phyloP scores from a whole-genome alignment of 1,284 basidiomycete genomes.

The Tylopilus orsonianus region DNA sequence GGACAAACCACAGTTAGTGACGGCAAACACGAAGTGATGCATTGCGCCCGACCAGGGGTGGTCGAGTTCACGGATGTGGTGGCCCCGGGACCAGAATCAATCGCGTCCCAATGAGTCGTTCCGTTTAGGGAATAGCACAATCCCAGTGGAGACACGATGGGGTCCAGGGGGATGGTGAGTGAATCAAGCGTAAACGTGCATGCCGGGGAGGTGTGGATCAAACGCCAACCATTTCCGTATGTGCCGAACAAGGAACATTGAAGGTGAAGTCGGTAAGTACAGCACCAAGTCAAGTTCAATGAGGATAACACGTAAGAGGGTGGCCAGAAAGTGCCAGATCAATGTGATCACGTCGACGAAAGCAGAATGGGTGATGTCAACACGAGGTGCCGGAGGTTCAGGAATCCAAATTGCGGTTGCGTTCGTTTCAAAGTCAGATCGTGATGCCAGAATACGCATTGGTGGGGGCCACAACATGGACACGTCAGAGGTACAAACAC shows the following conservation, averaged over 20 bases:
- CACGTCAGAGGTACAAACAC: slow-evolving; percentile 12
- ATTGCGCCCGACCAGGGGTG: slow-evolving; percentile 1
- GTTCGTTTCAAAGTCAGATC: slow-evolving; percentile 13
- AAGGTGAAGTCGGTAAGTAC: not conserved
- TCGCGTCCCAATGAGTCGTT: slow-evolving; percentile 12
- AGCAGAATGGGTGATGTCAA: slow-evolving; percentile 5
- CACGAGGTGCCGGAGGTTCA: slow-evolving; percentile 32
- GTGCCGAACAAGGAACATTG: slow-evolving; percentile 15
- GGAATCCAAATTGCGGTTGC: slow-evolving; percentile 28
- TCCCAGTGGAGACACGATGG: not conserved
- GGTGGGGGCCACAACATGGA: slow-evolving; percentile 8
- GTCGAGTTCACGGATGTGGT: slow-evolving; percentile 5
- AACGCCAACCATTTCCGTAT: slow-evolving; percentile 5
- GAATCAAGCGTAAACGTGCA: not conserved
- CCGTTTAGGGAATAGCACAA: slow-evolving; percentile 15
- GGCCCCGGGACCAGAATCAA: slow-evolving; percentile 6
- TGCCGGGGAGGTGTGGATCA: slow-evolving; percentile 1
- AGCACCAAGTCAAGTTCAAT: not conserved
- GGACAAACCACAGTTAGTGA: slow-evolving; percentile 12
- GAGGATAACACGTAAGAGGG: slow-evolving; percentile 2
- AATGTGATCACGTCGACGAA: slow-evolving; percentile 7
- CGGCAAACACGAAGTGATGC: slow-evolving; percentile 4
- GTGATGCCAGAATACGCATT: slow-evolving; percentile 6
- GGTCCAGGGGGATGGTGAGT: slow-evolving; percentile 6
- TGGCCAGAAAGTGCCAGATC: slow-evolving; percentile 1